phyloP scores from a whole-genome alignment of 257 asterid genomes.

The Nicotiana attenuata region DNA sequence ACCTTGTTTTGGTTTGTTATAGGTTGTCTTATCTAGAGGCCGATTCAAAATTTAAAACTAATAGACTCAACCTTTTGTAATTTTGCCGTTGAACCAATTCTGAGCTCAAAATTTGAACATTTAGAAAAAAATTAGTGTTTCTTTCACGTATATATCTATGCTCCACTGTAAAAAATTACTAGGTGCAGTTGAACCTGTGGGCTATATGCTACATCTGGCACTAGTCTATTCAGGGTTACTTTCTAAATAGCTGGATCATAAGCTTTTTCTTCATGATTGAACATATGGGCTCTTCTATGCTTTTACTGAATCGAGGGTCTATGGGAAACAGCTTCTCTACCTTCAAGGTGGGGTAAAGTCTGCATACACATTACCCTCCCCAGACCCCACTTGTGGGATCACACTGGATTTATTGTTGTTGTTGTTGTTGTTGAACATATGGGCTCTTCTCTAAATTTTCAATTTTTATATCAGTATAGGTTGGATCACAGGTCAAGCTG shows the following conservation, averaged over 20 bases:
- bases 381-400: no score
- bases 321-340: no score
- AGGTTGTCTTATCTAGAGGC: not conserved
- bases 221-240: not conserved
- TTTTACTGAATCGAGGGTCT: no score
- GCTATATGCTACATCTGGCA: not conserved
- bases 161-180: no score
- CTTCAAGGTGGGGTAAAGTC: no score
- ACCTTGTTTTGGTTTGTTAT: not conserved
- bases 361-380: no score
- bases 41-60: not conserved
- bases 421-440: not conserved
- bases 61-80: not conserved
- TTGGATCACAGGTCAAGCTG: not conserved
- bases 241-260: not conserved
- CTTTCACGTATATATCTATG: no score
- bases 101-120: not conserved
- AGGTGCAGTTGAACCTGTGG: not conserved
- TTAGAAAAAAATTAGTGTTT: no score
- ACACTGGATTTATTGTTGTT: no score
- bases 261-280: not conserved
- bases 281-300: no score
- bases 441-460: not conserved
- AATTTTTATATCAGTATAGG: slow-evolving; percentile 20
- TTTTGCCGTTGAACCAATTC: not conserved